Percentiles rank a stretch among this genome's conserved stretches.
phyloP scores from a whole-genome alignment of 1,284 basidiomycete species.

The Athelia psychrophila region DNA sequence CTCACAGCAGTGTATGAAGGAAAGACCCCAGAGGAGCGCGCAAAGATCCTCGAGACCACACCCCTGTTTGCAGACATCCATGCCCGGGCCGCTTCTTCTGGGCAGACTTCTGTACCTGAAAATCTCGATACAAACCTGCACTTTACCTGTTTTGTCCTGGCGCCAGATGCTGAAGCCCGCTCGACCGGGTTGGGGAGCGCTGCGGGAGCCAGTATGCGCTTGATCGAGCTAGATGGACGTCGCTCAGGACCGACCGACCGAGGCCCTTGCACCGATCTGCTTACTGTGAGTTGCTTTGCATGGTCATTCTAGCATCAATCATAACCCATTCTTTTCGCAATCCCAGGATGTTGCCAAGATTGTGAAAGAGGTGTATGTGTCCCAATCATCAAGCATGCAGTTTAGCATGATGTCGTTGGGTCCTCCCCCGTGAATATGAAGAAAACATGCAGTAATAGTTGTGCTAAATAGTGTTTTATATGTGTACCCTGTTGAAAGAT shows the following conservation, averaged over 20 bases:
- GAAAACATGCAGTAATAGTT: too few species aligned
- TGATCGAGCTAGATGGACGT: conserved; percentile 83
- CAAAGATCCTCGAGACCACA: conserved; percentile 71
- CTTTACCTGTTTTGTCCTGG: conserved; percentile 82
- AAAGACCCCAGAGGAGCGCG: conserved; percentile 69
- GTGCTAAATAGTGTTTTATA: too few species aligned
- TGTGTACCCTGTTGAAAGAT: too few species aligned
- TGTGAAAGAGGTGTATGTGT: conserved; percentile 65
- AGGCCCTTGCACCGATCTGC: conserved; percentile 60
- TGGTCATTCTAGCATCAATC: background rate
- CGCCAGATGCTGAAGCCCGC: conserved; percentile 42
- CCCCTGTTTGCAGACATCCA: conserved; percentile 78
- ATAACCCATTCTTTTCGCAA: conserved; percentile 2
- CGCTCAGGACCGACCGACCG: conserved; percentile 77
- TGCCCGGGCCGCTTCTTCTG: conserved; percentile 60
- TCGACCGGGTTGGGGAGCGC: conserved; percentile 9
- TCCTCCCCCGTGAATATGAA: background rate
- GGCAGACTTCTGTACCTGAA: conserved; percentile 59
- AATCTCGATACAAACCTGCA: conserved; percentile 73
- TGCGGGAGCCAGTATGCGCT: conserved; percentile 29
- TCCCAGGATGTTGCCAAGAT: conserved; percentile 66
- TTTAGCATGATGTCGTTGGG: conserved; percentile 55
- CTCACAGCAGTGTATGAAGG: conserved; percentile 31
- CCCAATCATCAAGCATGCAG: conserved; percentile 48
- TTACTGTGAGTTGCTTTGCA: conserved; percentile 43